Base-by-base conservation (phyloP, 305 asterid species). In the Rubia tinctorum region DNA sequence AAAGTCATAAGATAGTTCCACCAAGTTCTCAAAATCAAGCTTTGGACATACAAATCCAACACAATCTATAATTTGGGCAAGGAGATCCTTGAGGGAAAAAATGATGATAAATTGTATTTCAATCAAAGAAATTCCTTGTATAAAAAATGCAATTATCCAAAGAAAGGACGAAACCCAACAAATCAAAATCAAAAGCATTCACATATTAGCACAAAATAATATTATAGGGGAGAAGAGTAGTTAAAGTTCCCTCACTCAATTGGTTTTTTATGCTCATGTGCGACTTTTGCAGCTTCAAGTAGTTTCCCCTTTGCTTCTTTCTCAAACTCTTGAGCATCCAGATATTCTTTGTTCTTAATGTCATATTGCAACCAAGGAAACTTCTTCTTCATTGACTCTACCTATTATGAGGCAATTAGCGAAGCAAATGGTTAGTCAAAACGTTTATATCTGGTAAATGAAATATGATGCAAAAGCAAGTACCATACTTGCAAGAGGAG, bases 281-380 rank as follows among this genome's bases (percentile, higher is more conserved):
- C 74, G 71, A 75, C 72, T 82, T 84, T 84, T 74, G 95, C 96
- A 81, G 95, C 96, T 80, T 88, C 92, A 56, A 88, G 82, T 55
- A 90, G 81, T 84, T 85, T 90, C 78, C 58, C 76, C 82, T 87
- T 86, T 69, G 97, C 96, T 61, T 85, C 95, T 56, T 78, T 70
- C 81, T 82, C 95, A 80, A 72, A 86, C 73, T 84, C 76, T 79
- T 82, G 82, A 61, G 88, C 86, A 76, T 89, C 91, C 71, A 83
- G 37, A 76, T 84, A 92, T 66, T 82, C 90, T 2, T 82, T 86
- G 84, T 89, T 90, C 84, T 87, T 89, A 30, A 88, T 82, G 83
- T 94, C 99, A 75, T 91, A 94, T 84, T 82, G 84, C 72, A 94
- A 80, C 99, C 99, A 94, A 17, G 98, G 99, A 80, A 94, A 73